Percentiles rank a stretch among this genome's conserved stretches.
Evolutionary conservation across 192 early-diverging fungal genomes (phyloP).

Genomic region (Phycomyces nitens): DNA sequence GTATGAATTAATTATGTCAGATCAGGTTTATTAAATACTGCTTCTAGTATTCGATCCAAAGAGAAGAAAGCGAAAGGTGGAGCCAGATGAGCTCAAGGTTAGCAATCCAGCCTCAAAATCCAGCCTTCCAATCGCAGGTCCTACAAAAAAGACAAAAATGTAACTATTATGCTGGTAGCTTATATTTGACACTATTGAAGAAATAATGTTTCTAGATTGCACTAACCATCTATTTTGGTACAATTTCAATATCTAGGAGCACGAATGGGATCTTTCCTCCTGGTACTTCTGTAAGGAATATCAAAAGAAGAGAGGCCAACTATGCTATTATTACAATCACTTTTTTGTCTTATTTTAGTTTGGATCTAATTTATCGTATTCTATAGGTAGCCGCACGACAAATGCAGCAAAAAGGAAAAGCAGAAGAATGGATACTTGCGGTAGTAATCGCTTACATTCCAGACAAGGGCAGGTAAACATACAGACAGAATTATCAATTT

Average conservation of each 20-base stretch:
- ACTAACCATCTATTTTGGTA: no score
- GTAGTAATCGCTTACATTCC: constrained; percentile 40
- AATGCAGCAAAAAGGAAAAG: constrained; percentile 47
- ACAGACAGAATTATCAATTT: neutral
- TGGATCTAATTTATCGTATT: neutral
- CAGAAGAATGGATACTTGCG: constrained; percentile 56
- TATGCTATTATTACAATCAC: neutral
- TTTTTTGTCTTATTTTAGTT: neutral
- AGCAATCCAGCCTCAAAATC: no score
- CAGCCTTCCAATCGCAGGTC: neutral
- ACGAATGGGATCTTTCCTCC: neutral
- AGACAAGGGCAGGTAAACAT: constrained; percentile 47
- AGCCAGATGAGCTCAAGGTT: constrained; percentile 23
- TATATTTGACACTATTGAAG: neutral
- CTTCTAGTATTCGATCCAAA: constrained; percentile 26
- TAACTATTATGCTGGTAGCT: constrained; percentile 6
- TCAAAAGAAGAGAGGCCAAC: neutral
- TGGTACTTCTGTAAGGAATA: neutral
- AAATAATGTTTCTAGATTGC: no score
- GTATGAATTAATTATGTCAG: neutral
- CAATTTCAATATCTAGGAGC: neutral
- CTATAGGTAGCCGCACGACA: constrained; percentile 43
- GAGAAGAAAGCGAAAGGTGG: constrained; percentile 35
- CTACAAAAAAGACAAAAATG: constrained; percentile 31
- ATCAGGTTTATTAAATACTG: neutral